A percentile compares a stretch with the other conserved stretches of the same genome.
These are phyloP conservation scores for Eutypa lata DNA, from an alignment of 2,329 filamentous ascomycete species.

Conservation along the genomic window DNA sequence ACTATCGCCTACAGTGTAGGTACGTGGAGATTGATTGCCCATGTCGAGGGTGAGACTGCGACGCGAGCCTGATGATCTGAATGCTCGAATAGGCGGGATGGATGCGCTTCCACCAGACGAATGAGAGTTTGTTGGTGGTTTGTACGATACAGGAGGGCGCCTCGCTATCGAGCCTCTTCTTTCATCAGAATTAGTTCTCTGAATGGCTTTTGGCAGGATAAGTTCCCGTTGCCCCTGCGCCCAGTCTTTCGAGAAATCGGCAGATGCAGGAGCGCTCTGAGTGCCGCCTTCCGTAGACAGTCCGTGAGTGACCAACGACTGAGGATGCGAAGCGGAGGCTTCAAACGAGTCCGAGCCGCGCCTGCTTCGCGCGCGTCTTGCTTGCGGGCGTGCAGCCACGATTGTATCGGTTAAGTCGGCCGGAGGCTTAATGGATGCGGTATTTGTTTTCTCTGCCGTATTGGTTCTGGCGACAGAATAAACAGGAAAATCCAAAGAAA, in stretches of 20 bases:
- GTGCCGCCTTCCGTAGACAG: constrained; percentile 12
- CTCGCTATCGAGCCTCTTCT: constrained; percentile 38
- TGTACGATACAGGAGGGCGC: constrained; percentile 51
- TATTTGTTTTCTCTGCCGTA: constrained; percentile 10
- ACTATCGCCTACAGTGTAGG: constrained; percentile 43
- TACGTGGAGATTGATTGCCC: constrained; percentile 40
- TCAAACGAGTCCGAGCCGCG: constrained; percentile 34
- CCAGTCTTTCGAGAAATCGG: constrained; percentile 32
- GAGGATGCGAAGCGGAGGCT: constrained; percentile 29
- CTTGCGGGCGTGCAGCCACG: constrained; percentile 29
- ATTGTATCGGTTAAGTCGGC: constrained; percentile 25
- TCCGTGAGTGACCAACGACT: constrained; percentile 5
- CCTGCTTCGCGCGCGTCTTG: constrained; percentile 37
- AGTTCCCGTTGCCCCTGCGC: constrained; percentile 45
- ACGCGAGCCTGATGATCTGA: constrained; percentile 55
- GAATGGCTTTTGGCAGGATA: constrained; percentile 42
- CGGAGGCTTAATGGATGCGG: constrained; percentile 21
- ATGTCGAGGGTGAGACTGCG: constrained; percentile 53
- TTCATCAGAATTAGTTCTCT: constrained; percentile 45
- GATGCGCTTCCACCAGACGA: constrained; percentile 27
- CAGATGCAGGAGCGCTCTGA: constrained; percentile 18
- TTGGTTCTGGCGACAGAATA: constrained; percentile 9
- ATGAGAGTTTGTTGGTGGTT: constrained; percentile 32
- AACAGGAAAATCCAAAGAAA: constrained; percentile 33
- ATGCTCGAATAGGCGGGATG: constrained; percentile 53